Percentiles rank a stretch among this genome's conserved stretches.
Evolutionary conservation across 75 land plant genomes (phyloP).

Genomic region (Ceratopteris richardii): DNA sequence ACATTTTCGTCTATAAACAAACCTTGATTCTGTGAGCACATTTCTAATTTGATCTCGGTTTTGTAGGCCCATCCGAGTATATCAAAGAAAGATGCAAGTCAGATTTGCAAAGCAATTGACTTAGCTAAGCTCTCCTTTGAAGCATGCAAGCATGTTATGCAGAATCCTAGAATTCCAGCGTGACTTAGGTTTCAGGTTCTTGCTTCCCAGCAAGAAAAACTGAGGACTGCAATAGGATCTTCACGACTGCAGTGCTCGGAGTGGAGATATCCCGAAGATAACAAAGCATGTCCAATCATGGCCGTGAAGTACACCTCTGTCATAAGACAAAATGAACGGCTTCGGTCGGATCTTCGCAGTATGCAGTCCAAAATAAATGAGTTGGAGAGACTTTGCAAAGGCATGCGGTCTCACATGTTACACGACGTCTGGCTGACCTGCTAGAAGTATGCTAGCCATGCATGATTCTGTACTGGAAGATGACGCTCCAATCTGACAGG

Average conservation of each 20-base stretch:
- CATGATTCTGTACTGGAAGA: too few species aligned
- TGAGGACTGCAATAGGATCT: slow-evolving; percentile 28
- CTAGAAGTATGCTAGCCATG: too few species aligned
- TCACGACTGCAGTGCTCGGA: not conserved
- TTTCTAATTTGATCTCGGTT: too few species aligned
- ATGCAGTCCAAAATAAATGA: slow-evolving; percentile 74
- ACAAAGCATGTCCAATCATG: not conserved
- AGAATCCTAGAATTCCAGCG: slow-evolving; percentile 60
- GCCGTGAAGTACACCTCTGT: slow-evolving; percentile 14
- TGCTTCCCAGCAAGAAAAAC: slow-evolving; percentile 48
- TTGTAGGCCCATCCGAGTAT: slow-evolving; percentile 68
- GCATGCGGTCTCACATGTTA: slow-evolving; percentile 55
- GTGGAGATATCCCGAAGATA: not conserved
- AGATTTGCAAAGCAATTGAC: slow-evolving; percentile 47
- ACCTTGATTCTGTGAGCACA: not conserved
- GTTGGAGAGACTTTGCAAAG: slow-evolving; percentile 59
- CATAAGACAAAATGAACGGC: slow-evolving; percentile 36
- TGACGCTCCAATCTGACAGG: too few species aligned
- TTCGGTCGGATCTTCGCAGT: slow-evolving; percentile 40
- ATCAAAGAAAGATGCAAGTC: slow-evolving; percentile 53
- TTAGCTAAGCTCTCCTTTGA: slow-evolving; percentile 68
- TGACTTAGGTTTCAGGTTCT: slow-evolving; percentile 49
- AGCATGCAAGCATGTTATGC: slow-evolving; percentile 46
- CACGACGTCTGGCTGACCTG: slow-evolving; percentile 35
- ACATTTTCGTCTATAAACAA: not conserved